These are phyloP conservation scores for Colletotrichum sp. DNA, from an alignment of 2,329 filamentous ascomycete genomes.

Conservation along the genomic window DNA sequence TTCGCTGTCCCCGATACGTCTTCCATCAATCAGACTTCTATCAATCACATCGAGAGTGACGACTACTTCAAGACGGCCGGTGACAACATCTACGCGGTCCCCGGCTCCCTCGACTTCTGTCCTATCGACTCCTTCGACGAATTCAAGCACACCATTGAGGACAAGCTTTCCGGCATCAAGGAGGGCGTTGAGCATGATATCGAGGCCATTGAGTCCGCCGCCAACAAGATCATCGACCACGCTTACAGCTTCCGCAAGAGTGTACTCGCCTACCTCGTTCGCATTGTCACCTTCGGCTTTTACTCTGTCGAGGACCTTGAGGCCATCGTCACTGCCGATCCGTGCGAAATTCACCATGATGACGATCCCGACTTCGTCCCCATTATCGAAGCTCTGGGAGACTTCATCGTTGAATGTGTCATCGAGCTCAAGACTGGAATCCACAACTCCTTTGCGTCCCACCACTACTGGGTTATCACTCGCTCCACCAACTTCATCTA, in stretches of 20 bases:
- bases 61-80: not conserved
- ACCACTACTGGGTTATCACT: not conserved
- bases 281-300: rapidly evolving
- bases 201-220: not conserved
- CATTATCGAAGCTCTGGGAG: not conserved
- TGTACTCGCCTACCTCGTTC: not conserved
- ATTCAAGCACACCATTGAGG: not conserved
- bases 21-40: not conserved
- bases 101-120: rapidly evolving
- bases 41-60: not conserved
- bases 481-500: not conserved
- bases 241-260: not conserved
- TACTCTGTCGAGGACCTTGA: not conserved
- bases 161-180: not conserved
- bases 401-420: not conserved
- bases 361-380: not conserved
- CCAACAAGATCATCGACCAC: not conserved
- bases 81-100: rapidly evolving
- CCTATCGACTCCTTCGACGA: not conserved
- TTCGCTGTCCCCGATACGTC: not conserved
- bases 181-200: not conserved
- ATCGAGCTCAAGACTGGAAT: not conserved
- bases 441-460: rapidly evolving
- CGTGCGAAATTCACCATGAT: rapidly evolving
- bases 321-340: not conserved